A percentile compares a stretch with the other conserved stretches of the same genome.
Evolutionary conservation across 1,139 yeast genomes (phyloP).

Genomic region (Meyerozyma elateridarum): DNA sequence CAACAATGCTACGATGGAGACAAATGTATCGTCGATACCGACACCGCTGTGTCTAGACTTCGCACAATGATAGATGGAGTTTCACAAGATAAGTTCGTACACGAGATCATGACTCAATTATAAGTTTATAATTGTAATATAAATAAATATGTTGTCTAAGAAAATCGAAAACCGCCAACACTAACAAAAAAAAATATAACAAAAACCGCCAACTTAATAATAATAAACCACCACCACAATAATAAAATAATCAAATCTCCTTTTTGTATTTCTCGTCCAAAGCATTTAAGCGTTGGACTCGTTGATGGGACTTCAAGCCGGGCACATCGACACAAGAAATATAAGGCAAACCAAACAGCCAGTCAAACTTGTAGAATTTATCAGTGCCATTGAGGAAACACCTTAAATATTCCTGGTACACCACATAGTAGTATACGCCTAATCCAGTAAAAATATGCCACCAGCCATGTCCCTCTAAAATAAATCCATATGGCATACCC

Average conservation of each 20-base stretch:
- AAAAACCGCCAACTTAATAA: slow-evolving; percentile 4
- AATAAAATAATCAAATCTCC: slow-evolving; percentile 5
- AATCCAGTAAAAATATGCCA: slow-evolving; percentile 90
- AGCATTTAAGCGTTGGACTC: slow-evolving; percentile 18
- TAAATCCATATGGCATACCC: slow-evolving; percentile 84
- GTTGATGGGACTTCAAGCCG: slow-evolving; percentile 25
- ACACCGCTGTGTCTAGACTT: slow-evolving; percentile 36
- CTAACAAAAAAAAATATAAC: neutral
- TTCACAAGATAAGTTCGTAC: slow-evolving; percentile 33
- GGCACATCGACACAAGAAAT: slow-evolving; percentile 26
- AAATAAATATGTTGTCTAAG: slow-evolving; percentile 5
- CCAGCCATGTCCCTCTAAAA: slow-evolving; percentile 96
- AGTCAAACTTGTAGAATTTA: slow-evolving; percentile 41
- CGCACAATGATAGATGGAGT: slow-evolving; percentile 28
- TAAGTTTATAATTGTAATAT: slow-evolving; percentile 10
- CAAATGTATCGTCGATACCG: slow-evolving; percentile 23
- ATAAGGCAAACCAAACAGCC: slow-evolving; percentile 24
- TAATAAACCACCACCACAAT: neutral
- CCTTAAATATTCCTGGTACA: slow-evolving; percentile 71
- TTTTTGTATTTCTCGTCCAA: slow-evolving; percentile 13
- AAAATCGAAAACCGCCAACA: no score
- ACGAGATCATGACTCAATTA: slow-evolving; percentile 35
- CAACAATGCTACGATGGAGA: slow-evolving; percentile 38
- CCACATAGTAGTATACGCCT: slow-evolving; percentile 55
- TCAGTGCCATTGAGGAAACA: slow-evolving; percentile 52